phyloP scores from a whole-genome alignment of 2,329 filamentous ascomycete genomes.

The Colletotrichum costaricense region DNA sequence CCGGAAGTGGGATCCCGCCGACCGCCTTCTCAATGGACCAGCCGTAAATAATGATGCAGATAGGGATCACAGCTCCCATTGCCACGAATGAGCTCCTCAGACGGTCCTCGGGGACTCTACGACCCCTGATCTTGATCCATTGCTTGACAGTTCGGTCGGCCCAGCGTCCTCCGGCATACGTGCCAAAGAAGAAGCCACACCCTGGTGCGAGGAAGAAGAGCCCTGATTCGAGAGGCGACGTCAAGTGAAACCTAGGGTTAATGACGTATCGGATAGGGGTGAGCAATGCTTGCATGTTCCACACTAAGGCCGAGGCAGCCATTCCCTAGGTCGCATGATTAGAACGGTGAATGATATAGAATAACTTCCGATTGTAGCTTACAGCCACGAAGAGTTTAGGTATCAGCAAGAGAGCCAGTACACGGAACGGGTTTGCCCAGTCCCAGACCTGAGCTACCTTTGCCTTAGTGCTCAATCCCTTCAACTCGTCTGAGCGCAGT shows the following conservation, averaged over 20 bases:
- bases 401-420: slow-evolving; percentile 72
- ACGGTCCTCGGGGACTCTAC: slow-evolving; percentile 77
- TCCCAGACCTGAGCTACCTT: slow-evolving; percentile 6
- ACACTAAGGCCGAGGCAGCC: slow-evolving; percentile 63
- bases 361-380: slow-evolving; percentile 47
- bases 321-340: neutral
- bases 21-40: slow-evolving; percentile 52
- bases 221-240: slow-evolving; percentile 71
- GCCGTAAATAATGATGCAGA: slow-evolving; percentile 76
- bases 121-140: slow-evolving; percentile 65
- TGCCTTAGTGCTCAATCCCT: slow-evolving; percentile 63
- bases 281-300: slow-evolving; percentile 78
- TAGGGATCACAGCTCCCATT: slow-evolving; percentile 68
- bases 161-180: slow-evolving; percentile 75
- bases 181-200: slow-evolving; percentile 73
- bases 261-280: slow-evolving; percentile 77
- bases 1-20: slow-evolving; percentile 61
- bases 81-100: slow-evolving; percentile 72
- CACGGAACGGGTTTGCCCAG: slow-evolving; percentile 75
- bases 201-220: slow-evolving; percentile 81
- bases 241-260: slow-evolving; percentile 76
- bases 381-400: slow-evolving; percentile 72
- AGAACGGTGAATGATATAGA: neutral
- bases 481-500: slow-evolving; percentile 70
- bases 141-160: slow-evolving; percentile 72